phyloP scores from a whole-genome alignment of 192 early-diverging fungal genomes.

The Phlyctochytrium arcticum region DNA sequence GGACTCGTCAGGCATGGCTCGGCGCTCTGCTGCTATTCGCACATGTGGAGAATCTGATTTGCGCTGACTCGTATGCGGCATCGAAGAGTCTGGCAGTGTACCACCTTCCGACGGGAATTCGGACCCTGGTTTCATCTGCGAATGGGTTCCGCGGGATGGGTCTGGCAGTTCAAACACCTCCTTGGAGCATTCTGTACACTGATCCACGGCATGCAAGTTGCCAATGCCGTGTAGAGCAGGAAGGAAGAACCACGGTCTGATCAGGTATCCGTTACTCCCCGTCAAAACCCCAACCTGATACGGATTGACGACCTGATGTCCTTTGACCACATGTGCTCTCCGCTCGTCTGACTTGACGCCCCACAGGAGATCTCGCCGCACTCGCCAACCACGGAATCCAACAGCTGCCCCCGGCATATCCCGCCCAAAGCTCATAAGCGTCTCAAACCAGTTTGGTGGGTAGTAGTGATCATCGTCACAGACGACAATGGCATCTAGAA shows the following conservation, averaged over 20 bases:
- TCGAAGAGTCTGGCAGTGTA: too few species aligned
- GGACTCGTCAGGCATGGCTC: too few species aligned
- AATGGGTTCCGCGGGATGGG: too few species aligned
- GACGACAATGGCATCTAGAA: neutral
- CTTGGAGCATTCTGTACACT: too few species aligned
- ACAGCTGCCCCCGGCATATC: neutral
- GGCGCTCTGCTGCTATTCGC: too few species aligned
- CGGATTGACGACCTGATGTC: neutral
- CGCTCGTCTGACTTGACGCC: neutral
- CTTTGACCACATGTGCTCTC: neutral
- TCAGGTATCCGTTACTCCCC: neutral
- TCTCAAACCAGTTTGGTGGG: neutral
- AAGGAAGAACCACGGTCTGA: neutral
- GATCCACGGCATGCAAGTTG: too few species aligned
- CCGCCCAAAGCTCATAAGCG: neutral
- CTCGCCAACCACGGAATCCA: neutral
- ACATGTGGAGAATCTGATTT: too few species aligned
- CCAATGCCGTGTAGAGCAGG: too few species aligned
- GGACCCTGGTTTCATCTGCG: too few species aligned
- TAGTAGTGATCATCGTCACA: neutral
- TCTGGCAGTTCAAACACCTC: too few species aligned
- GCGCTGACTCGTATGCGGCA: too few species aligned
- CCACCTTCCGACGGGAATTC: too few species aligned
- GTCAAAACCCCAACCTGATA: neutral
- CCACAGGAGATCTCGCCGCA: neutral